These are phyloP conservation scores for Leccinum obscurum DNA, from an alignment of 768 basidiomycete genomes.

Conservation along the genomic window DNA sequence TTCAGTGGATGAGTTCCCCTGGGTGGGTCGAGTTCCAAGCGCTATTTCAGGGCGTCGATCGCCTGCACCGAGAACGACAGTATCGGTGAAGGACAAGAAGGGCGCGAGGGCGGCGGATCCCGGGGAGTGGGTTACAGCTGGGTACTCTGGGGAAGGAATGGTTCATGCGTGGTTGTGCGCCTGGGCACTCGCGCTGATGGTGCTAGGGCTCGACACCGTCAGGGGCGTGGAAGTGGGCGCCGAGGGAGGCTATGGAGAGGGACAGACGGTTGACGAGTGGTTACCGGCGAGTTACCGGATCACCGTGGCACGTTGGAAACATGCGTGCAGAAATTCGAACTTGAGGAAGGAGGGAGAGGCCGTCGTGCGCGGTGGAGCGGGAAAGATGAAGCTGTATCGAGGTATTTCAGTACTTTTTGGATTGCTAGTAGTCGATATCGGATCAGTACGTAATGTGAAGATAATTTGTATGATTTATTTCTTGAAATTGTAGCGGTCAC, in stretches of 20 bases:
- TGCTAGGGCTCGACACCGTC: constrained; percentile 42
- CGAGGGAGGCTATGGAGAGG: constrained; percentile 24
- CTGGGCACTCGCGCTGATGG: constrained; percentile 58
- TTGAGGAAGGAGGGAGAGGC: background rate
- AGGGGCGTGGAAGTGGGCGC: constrained; percentile 8
- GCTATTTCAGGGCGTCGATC: constrained; percentile 44
- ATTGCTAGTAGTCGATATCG: too few relatives aligned
- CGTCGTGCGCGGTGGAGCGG: constrained; percentile 19
- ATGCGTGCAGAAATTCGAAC: constrained; percentile 5
- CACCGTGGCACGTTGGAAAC: constrained; percentile 13
- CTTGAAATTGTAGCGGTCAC: too few relatives aligned
- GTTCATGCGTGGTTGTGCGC: constrained; percentile 67
- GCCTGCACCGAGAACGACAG: constrained; percentile 9
- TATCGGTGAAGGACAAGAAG: constrained; percentile 4
- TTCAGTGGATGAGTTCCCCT: constrained; percentile 62
- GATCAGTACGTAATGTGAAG: background rate
- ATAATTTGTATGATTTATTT: background rate
- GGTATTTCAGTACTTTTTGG: constrained; percentile 5
- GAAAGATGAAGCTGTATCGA: constrained; percentile 29
- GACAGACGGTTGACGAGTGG: constrained; percentile 27
- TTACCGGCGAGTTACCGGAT: constrained; percentile 24
- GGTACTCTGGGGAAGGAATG: constrained; percentile 76
- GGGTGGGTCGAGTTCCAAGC: constrained; percentile 66
- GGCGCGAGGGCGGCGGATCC: constrained; percentile 27
- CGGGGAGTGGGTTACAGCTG: constrained; percentile 74